A percentile compares a stretch with the other conserved stretches of the same genome.
These are phyloP conservation scores for Colletotrichum tamarilloi DNA, from an alignment of 2,329 filamentous ascomycete genomes.

Conservation along the genomic window DNA sequence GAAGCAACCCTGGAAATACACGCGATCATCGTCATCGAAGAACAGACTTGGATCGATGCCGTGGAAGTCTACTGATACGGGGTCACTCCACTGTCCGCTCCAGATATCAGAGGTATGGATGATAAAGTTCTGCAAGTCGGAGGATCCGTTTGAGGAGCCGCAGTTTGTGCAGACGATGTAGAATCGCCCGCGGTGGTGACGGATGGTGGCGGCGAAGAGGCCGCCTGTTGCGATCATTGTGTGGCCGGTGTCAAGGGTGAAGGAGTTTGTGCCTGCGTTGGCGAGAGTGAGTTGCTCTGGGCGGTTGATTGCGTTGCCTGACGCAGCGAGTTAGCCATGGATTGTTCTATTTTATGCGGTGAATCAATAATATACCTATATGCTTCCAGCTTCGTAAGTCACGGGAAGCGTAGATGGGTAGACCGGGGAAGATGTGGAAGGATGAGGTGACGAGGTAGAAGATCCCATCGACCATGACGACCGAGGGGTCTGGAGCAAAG, in stretches of 20 bases:
- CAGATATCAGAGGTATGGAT: slow-evolving; percentile 39
- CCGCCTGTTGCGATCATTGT: slow-evolving; percentile 28
- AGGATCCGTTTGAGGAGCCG: background rate
- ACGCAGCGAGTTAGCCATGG: background rate
- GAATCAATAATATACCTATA: slow-evolving; percentile 31
- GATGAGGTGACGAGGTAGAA: slow-evolving; percentile 62
- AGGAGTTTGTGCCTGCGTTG: background rate
- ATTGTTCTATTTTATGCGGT: background rate
- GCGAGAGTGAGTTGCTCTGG: slow-evolving; percentile 9
- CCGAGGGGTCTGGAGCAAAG: slow-evolving; percentile 46
- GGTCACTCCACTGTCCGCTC: slow-evolving; percentile 40
- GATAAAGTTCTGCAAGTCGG: slow-evolving; percentile 35
- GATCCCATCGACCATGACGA: slow-evolving; percentile 41
- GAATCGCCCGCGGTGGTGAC: slow-evolving; percentile 38
- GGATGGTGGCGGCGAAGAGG: slow-evolving; percentile 41
- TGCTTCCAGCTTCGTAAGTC: slow-evolving; percentile 47
- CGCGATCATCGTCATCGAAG: slow-evolving; percentile 54
- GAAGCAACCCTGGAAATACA: slow-evolving; percentile 43
- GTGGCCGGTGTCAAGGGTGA: slow-evolving; percentile 22
- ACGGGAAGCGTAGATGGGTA: slow-evolving; percentile 51
- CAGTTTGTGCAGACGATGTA: slow-evolving; percentile 42
- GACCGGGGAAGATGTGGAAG: slow-evolving; percentile 69
- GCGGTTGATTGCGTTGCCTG: slow-evolving; percentile 28
- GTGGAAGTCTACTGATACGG: slow-evolving; percentile 46
- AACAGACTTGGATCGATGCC: slow-evolving; percentile 52